Base-by-base conservation (phyloP, 164 flowering plant genomes). In the Vitis rotundifolia region DNA sequence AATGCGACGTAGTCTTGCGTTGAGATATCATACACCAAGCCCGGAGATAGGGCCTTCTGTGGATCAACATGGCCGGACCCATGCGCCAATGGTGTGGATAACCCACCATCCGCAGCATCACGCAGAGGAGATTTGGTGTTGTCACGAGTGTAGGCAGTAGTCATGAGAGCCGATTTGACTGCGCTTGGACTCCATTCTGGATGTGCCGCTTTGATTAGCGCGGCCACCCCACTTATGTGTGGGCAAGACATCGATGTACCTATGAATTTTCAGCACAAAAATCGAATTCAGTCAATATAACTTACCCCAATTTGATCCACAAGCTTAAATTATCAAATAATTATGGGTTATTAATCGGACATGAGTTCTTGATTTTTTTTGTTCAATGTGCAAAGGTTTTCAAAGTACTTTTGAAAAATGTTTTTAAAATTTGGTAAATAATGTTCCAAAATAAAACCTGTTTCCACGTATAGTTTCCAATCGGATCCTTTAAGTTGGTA, bases 161-260 rank as follows among this genome's bases (percentile, higher is more conserved):
- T 93, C 92, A 93, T 91, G 49, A 93, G 86, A 0, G 98, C 98
- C 0, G 97, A 92, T 68, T 89, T 92, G 72, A 94, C 91, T 0
- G 94, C 94, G 55, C 93, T 88, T 10, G 98, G 91, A 64, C 97
- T 94, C 98, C 98, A 94, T 5, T 78, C 77, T 0, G 94, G 96
- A 68, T 94, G 96, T 7, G 94, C 97, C 7, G 94, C 96, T 70
- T 89, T 92, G n/a, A 94, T 77, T 76, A 94, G 64, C 4, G 93
- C 98, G 0, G 97, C 98, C 8, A 92, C 57, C 0, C 98, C 98
- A 63, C 92, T 88, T 26, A 94, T 82, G 76, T 94, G 98, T 2
- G 98, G 97, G 71, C 96, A 90, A 0, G 98, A 92, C 98, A 94
- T 92, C 1, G 98, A 94, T 61, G 98, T 92, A 52, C 98, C 98